phyloP scores from a whole-genome alignment of 495 filamentous ascomycete species.

The Podospora pseudopauciseta region DNA sequence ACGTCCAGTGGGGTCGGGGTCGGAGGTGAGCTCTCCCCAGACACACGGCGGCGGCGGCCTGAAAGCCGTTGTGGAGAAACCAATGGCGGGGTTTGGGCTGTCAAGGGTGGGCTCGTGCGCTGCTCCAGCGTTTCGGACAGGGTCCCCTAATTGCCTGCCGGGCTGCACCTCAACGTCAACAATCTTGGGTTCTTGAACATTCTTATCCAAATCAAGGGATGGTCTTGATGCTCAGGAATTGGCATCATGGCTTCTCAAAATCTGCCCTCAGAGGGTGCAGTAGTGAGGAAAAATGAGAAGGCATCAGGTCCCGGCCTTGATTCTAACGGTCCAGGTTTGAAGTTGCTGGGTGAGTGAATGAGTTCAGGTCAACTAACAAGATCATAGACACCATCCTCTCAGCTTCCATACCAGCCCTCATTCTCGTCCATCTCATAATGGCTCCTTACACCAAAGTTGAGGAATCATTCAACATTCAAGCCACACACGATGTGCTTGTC shows the following conservation, averaged over 20 bases:
- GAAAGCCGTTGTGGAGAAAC: slow-evolving; percentile 15
- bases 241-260: not conserved
- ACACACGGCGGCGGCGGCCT: slow-evolving; percentile 1
- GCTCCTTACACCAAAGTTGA: slow-evolving; percentile 98
- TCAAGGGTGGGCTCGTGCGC: slow-evolving; percentile 7
- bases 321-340: not conserved
- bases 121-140: not conserved
- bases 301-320: not conserved
- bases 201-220: not conserved
- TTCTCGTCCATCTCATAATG: slow-evolving; percentile 69
- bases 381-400: slow-evolving; percentile 50
- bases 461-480: slow-evolving; percentile 97
- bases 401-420: slow-evolving; percentile 58
- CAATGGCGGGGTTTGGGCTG: slow-evolving; percentile 6
- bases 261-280: not conserved
- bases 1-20: not conserved
- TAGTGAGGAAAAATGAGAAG: not conserved
- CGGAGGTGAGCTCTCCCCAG: slow-evolving; percentile 7
- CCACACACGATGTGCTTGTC: slow-evolving; percentile 80
- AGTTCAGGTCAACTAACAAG: not conserved
- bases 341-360: not conserved
- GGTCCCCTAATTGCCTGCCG: slow-evolving; percentile 5
- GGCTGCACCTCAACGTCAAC: not conserved
- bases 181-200: not conserved
- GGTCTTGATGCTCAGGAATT: not conserved